These are phyloP conservation scores for Deuterostichococcus epilithicus DNA, from an alignment of 139 green algal species.

Conservation along the genomic window DNA sequence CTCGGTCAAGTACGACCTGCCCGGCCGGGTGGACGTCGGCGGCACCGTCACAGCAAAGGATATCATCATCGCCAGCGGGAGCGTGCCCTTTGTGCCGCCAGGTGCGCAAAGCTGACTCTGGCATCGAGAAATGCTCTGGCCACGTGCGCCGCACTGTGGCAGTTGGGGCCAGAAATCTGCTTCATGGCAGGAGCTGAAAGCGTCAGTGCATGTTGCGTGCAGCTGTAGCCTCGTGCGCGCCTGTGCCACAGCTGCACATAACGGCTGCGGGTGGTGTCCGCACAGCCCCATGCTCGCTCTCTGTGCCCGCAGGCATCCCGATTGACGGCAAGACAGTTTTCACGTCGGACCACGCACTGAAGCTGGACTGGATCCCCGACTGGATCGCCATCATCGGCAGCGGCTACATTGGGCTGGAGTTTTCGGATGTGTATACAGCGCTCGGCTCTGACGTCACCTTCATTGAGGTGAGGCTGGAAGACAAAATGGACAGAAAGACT, in stretches of 20 bases:
- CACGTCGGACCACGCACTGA: constrained; percentile 96
- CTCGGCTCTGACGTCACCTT: constrained; percentile 96
- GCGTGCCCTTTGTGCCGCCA: constrained; percentile 94
- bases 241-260: constrained; percentile 31
- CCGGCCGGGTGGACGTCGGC: constrained; percentile 88
- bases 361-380: constrained; percentile 96
- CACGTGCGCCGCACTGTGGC: too few relatives aligned
- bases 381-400: constrained; percentile 99
- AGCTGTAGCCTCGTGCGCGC: too few relatives aligned
- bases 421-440: constrained; percentile 97
- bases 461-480: constrained; percentile 85
- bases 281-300: constrained; percentile 92
- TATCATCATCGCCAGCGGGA: constrained; percentile 98
- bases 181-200: too few relatives aligned
- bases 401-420: constrained; percentile 99
- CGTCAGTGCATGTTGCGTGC: too few relatives aligned
- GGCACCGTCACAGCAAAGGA: constrained; percentile 83
- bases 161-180: too few relatives aligned
- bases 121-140: too few relatives aligned
- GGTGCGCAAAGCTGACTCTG: constrained; percentile 15
- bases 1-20: constrained; percentile 84
- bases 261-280: constrained; percentile 95
- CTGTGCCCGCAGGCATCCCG: constrained; percentile 94
- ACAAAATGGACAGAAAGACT: too few relatives aligned
- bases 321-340: constrained; percentile 99